These are phyloP conservation scores for Ceratobasidium papillatum DNA, from an alignment of 1,284 basidiomycete species.

Conservation along the genomic window DNA sequence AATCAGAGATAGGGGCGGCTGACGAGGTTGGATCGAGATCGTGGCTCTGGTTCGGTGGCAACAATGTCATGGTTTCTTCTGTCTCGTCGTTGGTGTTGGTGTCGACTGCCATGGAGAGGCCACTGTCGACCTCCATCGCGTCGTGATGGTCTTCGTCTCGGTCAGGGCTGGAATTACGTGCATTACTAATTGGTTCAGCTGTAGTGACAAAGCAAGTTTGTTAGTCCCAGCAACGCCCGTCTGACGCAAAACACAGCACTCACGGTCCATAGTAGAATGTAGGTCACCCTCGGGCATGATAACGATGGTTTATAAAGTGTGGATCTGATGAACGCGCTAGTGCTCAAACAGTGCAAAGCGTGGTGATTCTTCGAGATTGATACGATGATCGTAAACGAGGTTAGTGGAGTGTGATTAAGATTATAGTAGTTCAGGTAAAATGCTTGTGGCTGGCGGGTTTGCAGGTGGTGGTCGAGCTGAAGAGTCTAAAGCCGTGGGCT, in stretches of 20 bases:
- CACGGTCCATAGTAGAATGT: constrained; percentile 7
- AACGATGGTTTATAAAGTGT: neutral
- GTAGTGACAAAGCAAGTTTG: neutral
- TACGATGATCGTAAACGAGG: neutral
- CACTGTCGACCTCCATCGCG: constrained; percentile 33
- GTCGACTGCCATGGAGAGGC: constrained; percentile 4
- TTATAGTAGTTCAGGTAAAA: neutral
- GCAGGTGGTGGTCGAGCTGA: neutral
- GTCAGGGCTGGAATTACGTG: neutral
- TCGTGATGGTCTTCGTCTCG: constrained; percentile 29
- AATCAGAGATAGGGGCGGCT: neutral
- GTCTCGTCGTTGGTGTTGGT: neutral
- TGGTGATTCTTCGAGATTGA: neutral
- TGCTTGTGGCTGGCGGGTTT: neutral
- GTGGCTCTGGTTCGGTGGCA: neutral
- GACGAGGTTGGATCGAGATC: neutral
- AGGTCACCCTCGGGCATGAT: neutral
- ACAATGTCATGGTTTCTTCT: neutral
- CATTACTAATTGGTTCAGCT: constrained; percentile 23
- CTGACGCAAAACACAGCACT: neutral
- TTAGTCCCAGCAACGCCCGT: neutral
- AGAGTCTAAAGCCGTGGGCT: neutral
- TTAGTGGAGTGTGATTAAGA: neutral
- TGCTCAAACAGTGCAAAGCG: neutral
- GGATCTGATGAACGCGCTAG: neutral